These are phyloP conservation scores for Microdochium paspali DNA, from an alignment of 2,329 filamentous ascomycete genomes.

Conservation along the genomic window DNA sequence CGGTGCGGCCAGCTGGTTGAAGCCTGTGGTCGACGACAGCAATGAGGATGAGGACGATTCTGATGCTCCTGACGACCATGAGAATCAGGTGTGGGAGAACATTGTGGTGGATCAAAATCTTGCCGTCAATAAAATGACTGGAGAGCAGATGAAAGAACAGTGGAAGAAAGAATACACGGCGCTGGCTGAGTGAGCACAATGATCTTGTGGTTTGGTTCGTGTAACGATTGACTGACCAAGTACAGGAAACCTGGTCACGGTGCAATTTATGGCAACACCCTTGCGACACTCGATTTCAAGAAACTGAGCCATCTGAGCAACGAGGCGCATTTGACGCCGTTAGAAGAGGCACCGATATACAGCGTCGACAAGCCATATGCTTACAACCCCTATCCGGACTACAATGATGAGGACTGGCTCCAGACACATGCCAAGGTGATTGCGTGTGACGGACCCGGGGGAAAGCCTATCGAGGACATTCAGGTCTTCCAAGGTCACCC, in stretches of 20 bases:
- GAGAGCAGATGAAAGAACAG: slow-evolving; percentile 18
- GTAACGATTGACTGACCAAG: slow-evolving; percentile 15
- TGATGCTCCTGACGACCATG: slow-evolving; percentile 1
- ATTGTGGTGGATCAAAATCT: slow-evolving; percentile 2
- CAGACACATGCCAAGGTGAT: slow-evolving; percentile 46
- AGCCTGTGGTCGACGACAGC: neutral
- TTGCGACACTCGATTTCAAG: slow-evolving; percentile 33
- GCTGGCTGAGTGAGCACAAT: slow-evolving; percentile 21
- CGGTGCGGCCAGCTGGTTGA: neutral
- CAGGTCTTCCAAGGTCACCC: slow-evolving; percentile 55
- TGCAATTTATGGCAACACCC: slow-evolving; percentile 47
- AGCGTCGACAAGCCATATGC: slow-evolving; percentile 38
- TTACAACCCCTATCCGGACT: slow-evolving; percentile 64
- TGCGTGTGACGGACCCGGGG: slow-evolving; percentile 56
- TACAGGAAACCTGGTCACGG: slow-evolving; percentile 34
- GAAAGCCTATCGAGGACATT: slow-evolving; percentile 50
- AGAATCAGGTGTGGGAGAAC: slow-evolving; percentile 17
- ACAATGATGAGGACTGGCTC: slow-evolving; percentile 52
- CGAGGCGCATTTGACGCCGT: slow-evolving; percentile 18
- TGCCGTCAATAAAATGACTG: slow-evolving; percentile 16
- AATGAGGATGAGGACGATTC: neutral
- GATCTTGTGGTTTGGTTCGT: neutral
- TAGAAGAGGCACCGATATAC: slow-evolving; percentile 27
- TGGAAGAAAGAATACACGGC: slow-evolving; percentile 30
- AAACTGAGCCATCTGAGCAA: slow-evolving; percentile 19